phyloP scores from a whole-genome alignment of 2,329 filamentous ascomycete species.

The Tympanopsis confertula region DNA sequence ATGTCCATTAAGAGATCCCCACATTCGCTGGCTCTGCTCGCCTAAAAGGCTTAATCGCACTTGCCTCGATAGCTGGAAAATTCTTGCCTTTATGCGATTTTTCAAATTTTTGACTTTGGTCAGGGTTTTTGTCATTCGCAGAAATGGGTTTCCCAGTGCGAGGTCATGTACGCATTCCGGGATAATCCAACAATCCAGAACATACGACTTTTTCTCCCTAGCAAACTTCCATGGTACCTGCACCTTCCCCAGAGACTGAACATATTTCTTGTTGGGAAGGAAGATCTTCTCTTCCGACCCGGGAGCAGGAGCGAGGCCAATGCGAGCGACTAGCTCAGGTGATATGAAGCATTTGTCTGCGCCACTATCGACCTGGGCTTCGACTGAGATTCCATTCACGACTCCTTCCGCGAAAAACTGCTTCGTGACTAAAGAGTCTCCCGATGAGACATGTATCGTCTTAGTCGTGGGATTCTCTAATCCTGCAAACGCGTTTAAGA shows the following conservation, averaged over 20 bases:
- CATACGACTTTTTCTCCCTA: not conserved
- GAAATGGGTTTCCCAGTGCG: slow-evolving; percentile 3
- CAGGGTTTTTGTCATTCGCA: slow-evolving; percentile 1
- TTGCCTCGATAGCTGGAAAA: not conserved
- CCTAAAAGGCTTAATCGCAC: slow-evolving; percentile 2
- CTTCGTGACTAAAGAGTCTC: too few species aligned
- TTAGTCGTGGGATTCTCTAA: too few species aligned
- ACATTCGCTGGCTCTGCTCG: slow-evolving; percentile 1
- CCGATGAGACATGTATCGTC: too few species aligned
- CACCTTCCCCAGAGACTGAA: slow-evolving; percentile 1
- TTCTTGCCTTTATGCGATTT: slow-evolving; percentile 1
- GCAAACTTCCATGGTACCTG: slow-evolving; percentile 1
- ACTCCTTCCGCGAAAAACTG: too few species aligned
- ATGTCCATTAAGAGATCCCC: slow-evolving; percentile 3
- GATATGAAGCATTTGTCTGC: too few species aligned
- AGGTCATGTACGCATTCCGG: slow-evolving; percentile 2
- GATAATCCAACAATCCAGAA: slow-evolving; percentile 1
- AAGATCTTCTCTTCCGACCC: not conserved
- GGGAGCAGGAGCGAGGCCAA: not conserved
- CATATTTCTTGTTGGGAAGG: not conserved
- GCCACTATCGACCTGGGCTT: too few species aligned
- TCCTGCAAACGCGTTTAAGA: too few species aligned
- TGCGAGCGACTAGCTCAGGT: too few species aligned
- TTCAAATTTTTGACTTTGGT: slow-evolving; percentile 2
- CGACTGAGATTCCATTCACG: too few species aligned